Percentiles rank a stretch among this genome's conserved stretches.
phyloP scores from a whole-genome alignment of 2,329 filamentous ascomycete species.

The Ophiostoma angusticollis region DNA sequence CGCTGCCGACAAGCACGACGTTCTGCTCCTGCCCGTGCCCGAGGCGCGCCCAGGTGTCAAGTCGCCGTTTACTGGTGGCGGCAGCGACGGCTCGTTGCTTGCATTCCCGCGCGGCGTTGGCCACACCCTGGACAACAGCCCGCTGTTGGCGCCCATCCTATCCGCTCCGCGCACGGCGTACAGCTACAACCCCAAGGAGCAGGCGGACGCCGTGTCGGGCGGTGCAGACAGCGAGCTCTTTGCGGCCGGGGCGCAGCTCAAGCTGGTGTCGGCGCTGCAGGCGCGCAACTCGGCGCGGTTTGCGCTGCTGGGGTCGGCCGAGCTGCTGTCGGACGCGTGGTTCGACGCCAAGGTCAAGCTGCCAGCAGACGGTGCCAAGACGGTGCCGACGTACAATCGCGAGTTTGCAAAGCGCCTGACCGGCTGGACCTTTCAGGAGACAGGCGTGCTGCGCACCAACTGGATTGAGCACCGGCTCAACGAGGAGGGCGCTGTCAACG shows the following conservation, averaged over 20 bases:
- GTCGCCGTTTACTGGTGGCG: constrained; percentile 55
- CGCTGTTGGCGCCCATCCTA: constrained; percentile 69
- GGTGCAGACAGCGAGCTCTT: constrained; percentile 60
- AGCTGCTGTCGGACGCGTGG: constrained; percentile 82
- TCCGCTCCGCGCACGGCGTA: constrained; percentile 78
- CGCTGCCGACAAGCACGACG: constrained; percentile 74
- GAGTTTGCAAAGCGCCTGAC: constrained; percentile 75
- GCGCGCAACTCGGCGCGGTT: constrained; percentile 88
- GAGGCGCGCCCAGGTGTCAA: constrained; percentile 53
- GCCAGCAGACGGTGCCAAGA: constrained; percentile 29
- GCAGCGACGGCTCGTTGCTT: constrained; percentile 40
- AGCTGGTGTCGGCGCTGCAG: constrained; percentile 75
- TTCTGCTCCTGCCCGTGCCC: constrained; percentile 65
- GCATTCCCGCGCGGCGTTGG: constrained; percentile 74
- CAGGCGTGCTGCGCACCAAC: constrained; percentile 76
- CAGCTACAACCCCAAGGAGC: constrained; percentile 87
- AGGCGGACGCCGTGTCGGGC: constrained; percentile 59
- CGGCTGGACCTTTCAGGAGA: constrained; percentile 95
- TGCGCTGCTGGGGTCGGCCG: constrained; percentile 70
- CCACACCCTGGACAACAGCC: constrained; percentile 66
- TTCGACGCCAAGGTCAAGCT: constrained; percentile 68
- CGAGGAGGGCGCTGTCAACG: constrained; percentile 38
- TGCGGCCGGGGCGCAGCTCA: constrained; percentile 70
- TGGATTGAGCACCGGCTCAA: constrained; percentile 65
- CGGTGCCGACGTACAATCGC: constrained; percentile 59